These are phyloP conservation scores for Aspergillus ellipticus DNA, from an alignment of 495 filamentous ascomycete species.

Conservation along the genomic window DNA sequence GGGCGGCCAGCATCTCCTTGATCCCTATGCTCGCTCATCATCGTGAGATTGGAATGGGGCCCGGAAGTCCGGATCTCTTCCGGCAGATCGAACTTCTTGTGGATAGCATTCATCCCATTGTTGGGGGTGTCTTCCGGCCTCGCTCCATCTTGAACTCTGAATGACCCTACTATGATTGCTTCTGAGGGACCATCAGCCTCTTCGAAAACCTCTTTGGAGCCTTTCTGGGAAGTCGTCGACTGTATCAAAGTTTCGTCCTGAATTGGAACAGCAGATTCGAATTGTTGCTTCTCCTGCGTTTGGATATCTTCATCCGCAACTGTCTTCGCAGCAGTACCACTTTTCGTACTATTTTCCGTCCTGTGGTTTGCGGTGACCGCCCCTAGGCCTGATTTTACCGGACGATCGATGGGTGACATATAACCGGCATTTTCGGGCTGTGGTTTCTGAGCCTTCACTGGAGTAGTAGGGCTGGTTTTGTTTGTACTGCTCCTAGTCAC, in stretches of 20 bases:
- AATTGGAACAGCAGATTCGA: background rate
- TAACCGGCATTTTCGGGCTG: background rate
- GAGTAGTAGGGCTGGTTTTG: background rate
- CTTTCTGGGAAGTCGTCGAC: too few relatives aligned
- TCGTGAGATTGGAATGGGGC: too few relatives aligned
- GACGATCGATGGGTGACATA: constrained; percentile 3
- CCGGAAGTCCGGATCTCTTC: background rate
- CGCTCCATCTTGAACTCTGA: background rate
- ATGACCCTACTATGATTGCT: background rate
- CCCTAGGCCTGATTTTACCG: background rate
- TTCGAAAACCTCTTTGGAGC: background rate
- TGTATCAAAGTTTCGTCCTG: background rate
- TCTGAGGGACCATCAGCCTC: background rate
- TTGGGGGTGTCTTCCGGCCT: background rate
- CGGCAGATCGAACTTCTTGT: background rate
- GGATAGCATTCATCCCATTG: background rate
- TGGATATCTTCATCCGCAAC: background rate
- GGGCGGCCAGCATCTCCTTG: background rate
- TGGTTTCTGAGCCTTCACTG: background rate
- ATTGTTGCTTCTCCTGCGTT: background rate
- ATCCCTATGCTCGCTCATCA: background rate
- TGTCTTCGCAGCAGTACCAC: background rate
- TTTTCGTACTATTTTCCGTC: background rate
- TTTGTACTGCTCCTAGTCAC: background rate
- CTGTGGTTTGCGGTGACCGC: background rate